Conservation (phyloP, 768 basidiomycete genomes). For the Terana coerulea region DNA sequence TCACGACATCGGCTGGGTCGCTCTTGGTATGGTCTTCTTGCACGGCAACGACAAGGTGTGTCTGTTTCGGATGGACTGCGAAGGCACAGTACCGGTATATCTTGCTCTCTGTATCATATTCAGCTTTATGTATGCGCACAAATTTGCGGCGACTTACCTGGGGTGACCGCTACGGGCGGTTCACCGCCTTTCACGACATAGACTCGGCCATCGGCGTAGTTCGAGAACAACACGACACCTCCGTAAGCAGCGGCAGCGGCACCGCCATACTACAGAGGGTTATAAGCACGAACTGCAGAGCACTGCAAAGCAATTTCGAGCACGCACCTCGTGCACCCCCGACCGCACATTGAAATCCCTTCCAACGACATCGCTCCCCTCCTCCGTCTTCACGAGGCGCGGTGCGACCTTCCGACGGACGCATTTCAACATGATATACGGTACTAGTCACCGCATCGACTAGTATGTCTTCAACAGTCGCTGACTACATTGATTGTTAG, state of each 20-base stretch:
- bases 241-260: slow-evolving; percentile 50
- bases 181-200: slow-evolving; percentile 38
- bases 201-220: slow-evolving; percentile 48
- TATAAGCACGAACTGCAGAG: background rate
- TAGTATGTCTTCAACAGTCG: slow-evolving; percentile 38
- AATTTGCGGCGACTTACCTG: slow-evolving; percentile 42
- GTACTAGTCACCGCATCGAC: slow-evolving; percentile 46
- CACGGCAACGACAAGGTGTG: slow-evolving; percentile 54
- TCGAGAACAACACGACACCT: slow-evolving; percentile 55
- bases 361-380: slow-evolving; percentile 49
- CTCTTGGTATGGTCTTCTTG: slow-evolving; percentile 69
- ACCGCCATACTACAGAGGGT: slow-evolving; percentile 50
- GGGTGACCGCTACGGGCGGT: slow-evolving; percentile 48
- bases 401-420: slow-evolving; percentile 56
- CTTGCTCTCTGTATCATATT: slow-evolving; percentile 34
- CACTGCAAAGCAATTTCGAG: background rate
- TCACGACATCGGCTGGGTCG: slow-evolving; percentile 48
- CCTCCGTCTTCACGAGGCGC: slow-evolving; percentile 51
- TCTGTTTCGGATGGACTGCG: slow-evolving; percentile 48
- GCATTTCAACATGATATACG: slow-evolving; percentile 55
- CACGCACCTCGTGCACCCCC: slow-evolving; percentile 50
- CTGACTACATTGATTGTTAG: slow-evolving; percentile 20
- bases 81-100: slow-evolving; percentile 64
- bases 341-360: slow-evolving; percentile 53
- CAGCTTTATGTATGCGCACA: slow-evolving; percentile 5